Conservation (phyloP, 2,329 filamentous ascomycete species). For the Mollisia scopiformis region DNA sequence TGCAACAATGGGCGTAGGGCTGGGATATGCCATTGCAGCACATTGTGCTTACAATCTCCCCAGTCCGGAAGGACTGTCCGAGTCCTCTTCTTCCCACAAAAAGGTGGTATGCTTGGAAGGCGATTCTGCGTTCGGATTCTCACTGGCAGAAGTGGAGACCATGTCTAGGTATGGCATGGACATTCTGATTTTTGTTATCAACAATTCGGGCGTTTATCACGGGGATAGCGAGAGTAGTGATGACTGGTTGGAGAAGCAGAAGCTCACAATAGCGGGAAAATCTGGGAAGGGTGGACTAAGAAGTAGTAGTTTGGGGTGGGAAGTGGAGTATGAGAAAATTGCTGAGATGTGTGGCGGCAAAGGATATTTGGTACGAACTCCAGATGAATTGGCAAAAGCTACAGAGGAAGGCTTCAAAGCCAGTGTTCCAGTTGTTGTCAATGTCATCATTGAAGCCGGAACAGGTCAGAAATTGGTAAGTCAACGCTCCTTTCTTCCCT, state of each 20-base stretch:
- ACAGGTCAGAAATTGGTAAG: slow-evolving; percentile 43
- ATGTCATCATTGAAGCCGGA: slow-evolving; percentile 57
- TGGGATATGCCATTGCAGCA: slow-evolving; percentile 59
- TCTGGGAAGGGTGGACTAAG: slow-evolving; percentile 42
- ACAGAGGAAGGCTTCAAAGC: slow-evolving; percentile 52
- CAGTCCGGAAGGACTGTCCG: slow-evolving; percentile 38
- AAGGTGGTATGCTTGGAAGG: slow-evolving; percentile 60
- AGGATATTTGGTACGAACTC: slow-evolving; percentile 53
- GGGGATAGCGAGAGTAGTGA: slow-evolving; percentile 43
- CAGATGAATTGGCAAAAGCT: slow-evolving; percentile 53
- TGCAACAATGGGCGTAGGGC: slow-evolving; percentile 61
- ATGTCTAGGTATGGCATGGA: slow-evolving; percentile 58
- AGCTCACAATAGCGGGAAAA: slow-evolving; percentile 37
- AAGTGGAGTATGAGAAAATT: slow-evolving; percentile 57
- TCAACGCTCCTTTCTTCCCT: too few relatives aligned
- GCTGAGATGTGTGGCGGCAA: slow-evolving; percentile 57
- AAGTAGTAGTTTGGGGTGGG: slow-evolving; percentile 53
- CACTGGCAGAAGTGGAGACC: slow-evolving; percentile 57
- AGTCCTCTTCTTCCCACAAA: slow-evolving; percentile 39
- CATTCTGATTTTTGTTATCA: slow-evolving; percentile 56
- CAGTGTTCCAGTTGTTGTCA: slow-evolving; percentile 52
- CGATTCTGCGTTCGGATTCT: slow-evolving; percentile 59
- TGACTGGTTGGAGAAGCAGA: slow-evolving; percentile 48
- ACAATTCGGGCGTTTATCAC: slow-evolving; percentile 56
- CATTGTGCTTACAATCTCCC: slow-evolving; percentile 56